Conservation (phyloP, 306 rosid species). For the Elaeagnus macrophylla region DNA sequence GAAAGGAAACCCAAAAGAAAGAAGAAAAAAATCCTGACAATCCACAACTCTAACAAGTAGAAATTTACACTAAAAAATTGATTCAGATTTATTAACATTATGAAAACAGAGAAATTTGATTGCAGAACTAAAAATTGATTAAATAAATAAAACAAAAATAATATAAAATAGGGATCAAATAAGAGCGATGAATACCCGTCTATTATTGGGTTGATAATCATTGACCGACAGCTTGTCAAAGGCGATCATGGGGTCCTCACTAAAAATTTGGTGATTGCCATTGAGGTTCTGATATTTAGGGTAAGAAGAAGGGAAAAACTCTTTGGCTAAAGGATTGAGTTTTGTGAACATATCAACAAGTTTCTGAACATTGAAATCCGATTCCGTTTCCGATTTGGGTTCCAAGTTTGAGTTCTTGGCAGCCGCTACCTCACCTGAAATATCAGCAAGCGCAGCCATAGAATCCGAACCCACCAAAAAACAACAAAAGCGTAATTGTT, state of each 20-base stretch:
- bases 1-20: neutral
- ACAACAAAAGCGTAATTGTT: neutral
- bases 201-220: slow-evolving; percentile 43
- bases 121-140: neutral
- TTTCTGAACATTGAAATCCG: slow-evolving; percentile 68
- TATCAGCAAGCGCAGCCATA: slow-evolving; percentile 82
- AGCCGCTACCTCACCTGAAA: slow-evolving; percentile 50
- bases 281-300: slow-evolving; percentile 26
- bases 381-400: slow-evolving; percentile 37
- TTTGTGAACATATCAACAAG: slow-evolving; percentile 82
- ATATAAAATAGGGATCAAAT: slow-evolving; percentile 19
- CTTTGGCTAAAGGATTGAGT: slow-evolving; percentile 76
- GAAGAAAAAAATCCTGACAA: no score
- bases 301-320: slow-evolving; percentile 67
- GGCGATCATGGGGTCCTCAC: slow-evolving; percentile 31
- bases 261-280: slow-evolving; percentile 38
- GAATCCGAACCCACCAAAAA: slow-evolving; percentile 23
- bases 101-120: slow-evolving; percentile 7
- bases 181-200: slow-evolving; percentile 50
- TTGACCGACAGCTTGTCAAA: slow-evolving; percentile 33
- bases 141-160: neutral
- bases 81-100: slow-evolving; percentile 6
- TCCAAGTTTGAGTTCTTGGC: slow-evolving; percentile 57
- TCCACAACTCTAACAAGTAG: no score
- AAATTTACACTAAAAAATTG: neutral